Conservation (phyloP, 2,329 filamentous ascomycete genomes). For the Alternaria brassicae region DNA sequence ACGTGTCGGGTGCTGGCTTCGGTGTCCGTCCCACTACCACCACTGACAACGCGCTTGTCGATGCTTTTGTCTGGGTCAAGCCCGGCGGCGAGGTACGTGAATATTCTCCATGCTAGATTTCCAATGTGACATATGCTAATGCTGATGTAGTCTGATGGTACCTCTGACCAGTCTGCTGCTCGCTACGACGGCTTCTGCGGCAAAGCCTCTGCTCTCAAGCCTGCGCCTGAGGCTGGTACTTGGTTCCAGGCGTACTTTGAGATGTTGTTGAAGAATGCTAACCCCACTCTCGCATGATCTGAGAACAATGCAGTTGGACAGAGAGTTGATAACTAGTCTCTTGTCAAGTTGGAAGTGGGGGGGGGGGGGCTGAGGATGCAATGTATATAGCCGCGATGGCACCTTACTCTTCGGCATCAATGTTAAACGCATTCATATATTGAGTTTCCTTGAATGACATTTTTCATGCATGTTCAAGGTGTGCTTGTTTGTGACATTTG, state of each 20-base stretch:
- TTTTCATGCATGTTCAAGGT: too few species aligned
- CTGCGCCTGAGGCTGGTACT: conserved; percentile 72
- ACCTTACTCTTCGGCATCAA: neutral
- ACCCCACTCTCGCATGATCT: conserved; percentile 35
- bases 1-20: conserved; percentile 68
- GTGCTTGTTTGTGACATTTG: too few species aligned
- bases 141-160: conserved; percentile 52
- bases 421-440: neutral
- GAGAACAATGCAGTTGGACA: fast-evolving
- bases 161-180: conserved; percentile 50
- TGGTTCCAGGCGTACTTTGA: conserved; percentile 66
- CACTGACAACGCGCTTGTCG: conserved; percentile 65
- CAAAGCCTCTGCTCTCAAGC: conserved; percentile 61
- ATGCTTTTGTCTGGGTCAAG: conserved; percentile 76
- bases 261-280: conserved; percentile 46
- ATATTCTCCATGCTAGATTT: neutral
- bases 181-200: conserved; percentile 66
- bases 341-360: neutral
- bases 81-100: conserved; percentile 61
- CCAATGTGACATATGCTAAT: neutral
- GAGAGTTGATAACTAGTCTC: too few species aligned
- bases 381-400: conserved; percentile 2
- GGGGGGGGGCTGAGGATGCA: neutral
- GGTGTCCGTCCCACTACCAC: conserved; percentile 68
- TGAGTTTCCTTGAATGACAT: too few species aligned